Conservation (phyloP, 1,284 basidiomycete species). For the Sanghuangporus weigelae region DNA sequence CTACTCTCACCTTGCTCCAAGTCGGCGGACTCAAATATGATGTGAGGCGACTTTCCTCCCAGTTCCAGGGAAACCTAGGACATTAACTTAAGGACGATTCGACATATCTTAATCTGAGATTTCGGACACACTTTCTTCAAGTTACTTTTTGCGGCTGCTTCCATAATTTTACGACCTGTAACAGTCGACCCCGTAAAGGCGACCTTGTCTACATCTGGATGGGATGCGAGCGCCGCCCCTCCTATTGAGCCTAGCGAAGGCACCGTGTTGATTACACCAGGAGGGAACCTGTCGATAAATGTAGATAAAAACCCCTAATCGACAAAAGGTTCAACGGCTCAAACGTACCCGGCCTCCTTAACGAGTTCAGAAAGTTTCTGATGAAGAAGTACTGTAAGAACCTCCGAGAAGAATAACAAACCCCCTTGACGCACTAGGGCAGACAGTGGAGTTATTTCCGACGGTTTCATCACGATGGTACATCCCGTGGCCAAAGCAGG, state of each 20-base stretch:
- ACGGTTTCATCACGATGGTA: conserved; percentile 89
- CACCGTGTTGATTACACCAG: conserved; percentile 89
- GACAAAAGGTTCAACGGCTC: neutral
- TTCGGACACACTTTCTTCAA: conserved; percentile 65
- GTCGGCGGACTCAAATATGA: conserved; percentile 79
- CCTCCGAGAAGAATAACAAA: conserved; percentile 6
- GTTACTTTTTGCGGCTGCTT: conserved; percentile 90
- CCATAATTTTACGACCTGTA: conserved; percentile 90
- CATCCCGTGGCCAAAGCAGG: conserved; percentile 87
- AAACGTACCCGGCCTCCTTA: conserved; percentile 69
- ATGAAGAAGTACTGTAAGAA: neutral
- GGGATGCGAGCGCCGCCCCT: conserved; percentile 77
- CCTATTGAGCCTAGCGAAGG: conserved; percentile 79
- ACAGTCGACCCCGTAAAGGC: conserved; percentile 81
- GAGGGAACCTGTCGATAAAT: conserved; percentile 63
- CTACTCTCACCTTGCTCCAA: conserved; percentile 62
- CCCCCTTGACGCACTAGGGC: conserved; percentile 54
- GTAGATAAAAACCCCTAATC: neutral
- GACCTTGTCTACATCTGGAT: conserved; percentile 80
- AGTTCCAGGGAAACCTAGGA: conserved; percentile 86
- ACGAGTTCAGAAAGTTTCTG: conserved; percentile 79
- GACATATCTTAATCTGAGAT: neutral
- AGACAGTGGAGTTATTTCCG: conserved; percentile 87
- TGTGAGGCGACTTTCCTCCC: conserved; percentile 92
- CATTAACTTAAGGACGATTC: conserved; percentile 2